Base-by-base conservation (phyloP, 164 flowering plant species). In the Stephania yunnanensis region DNA sequence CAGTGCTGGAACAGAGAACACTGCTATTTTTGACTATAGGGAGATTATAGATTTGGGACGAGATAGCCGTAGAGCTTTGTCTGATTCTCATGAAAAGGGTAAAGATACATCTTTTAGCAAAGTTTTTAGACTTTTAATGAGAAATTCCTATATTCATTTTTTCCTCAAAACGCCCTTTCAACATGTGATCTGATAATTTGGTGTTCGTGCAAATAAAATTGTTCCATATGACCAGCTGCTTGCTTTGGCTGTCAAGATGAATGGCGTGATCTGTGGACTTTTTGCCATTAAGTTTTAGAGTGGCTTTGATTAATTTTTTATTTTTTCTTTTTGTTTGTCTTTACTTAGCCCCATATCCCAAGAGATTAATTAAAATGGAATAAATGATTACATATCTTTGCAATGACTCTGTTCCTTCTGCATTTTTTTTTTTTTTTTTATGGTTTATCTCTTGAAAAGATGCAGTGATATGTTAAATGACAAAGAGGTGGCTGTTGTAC, bases 41-140 rank as follows among this genome's bases (percentile, higher is more conserved):
- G 97, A 93, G 76, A 84, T 95, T 53, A 76, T 87, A 69, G 81
- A 84, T 72, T 75, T 89, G 80, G 97, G 99, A 74, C 83, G 31
- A 75, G 90, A 87, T 64, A 86, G 89, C 81, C 94, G 86, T 70
- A 67, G 36, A 58, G 53, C 72, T 67, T 74, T 85, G 66, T 76
- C 80, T 77, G 83, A 79, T 75, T 85, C 91, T 75, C 73, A 75
- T 79, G 86, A 82, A 78, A 80, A 83, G 71, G 85, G 98, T 94
- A 86, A 52, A 85, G n/a, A 36, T 36, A 36, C 42, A 36, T 25
- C 58, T 45, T 30, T 52, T 6, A 22, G 30, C 29, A 58, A 6
- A 58, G 64, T 58, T 58, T 1, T 58, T 63, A 48, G 8, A 46
- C 13, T 58, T 1, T 58, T 63, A 48, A 7, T 46, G 44, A 71